These are phyloP conservation scores for Pseudocercospora macadamiae DNA, from an alignment of 2,329 filamentous ascomycete species.

Conservation along the genomic window DNA sequence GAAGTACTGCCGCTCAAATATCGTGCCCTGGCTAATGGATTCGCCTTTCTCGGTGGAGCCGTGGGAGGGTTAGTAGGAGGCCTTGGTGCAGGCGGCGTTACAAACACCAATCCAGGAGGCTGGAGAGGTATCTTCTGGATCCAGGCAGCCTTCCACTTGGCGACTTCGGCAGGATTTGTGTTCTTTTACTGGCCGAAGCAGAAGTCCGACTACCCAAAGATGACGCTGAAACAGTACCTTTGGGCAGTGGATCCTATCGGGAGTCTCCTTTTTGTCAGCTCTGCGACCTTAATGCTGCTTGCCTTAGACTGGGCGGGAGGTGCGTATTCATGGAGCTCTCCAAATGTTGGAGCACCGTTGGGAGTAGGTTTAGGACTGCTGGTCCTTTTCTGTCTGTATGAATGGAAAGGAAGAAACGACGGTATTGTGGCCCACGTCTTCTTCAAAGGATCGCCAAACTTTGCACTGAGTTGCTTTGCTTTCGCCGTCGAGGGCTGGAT, in stretches of 20 bases:
- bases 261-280: slow-evolving; percentile 38
- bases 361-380: slow-evolving; percentile 48
- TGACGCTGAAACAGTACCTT: slow-evolving; percentile 33
- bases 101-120: slow-evolving; percentile 50
- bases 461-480: slow-evolving; percentile 58
- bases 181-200: slow-evolving; percentile 53
- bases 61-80: slow-evolving; percentile 51
- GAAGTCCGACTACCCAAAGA: slow-evolving; percentile 21
- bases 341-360: slow-evolving; percentile 45
- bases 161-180: slow-evolving; percentile 53
- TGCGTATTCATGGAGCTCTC: slow-evolving; percentile 41
- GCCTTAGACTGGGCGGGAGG: slow-evolving; percentile 42
- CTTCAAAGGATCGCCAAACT: slow-evolving; percentile 58
- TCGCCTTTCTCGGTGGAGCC: slow-evolving; percentile 46
- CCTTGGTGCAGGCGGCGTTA: slow-evolving; percentile 57
- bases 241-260: slow-evolving; percentile 39
- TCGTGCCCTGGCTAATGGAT: slow-evolving; percentile 59
- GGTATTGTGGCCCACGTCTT: slow-evolving; percentile 61
- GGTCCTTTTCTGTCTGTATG: slow-evolving; percentile 45
- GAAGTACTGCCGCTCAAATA: slow-evolving; percentile 62
- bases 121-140: slow-evolving; percentile 65
- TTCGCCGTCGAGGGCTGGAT: slow-evolving; percentile 57
- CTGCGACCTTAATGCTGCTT: slow-evolving; percentile 32
- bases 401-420: slow-evolving; percentile 59
- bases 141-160: slow-evolving; percentile 57